Percentiles rank a stretch among this genome's conserved stretches.
phyloP scores from a whole-genome alignment of 176 grass and related monocot species.

The Musa itinerans region DNA sequence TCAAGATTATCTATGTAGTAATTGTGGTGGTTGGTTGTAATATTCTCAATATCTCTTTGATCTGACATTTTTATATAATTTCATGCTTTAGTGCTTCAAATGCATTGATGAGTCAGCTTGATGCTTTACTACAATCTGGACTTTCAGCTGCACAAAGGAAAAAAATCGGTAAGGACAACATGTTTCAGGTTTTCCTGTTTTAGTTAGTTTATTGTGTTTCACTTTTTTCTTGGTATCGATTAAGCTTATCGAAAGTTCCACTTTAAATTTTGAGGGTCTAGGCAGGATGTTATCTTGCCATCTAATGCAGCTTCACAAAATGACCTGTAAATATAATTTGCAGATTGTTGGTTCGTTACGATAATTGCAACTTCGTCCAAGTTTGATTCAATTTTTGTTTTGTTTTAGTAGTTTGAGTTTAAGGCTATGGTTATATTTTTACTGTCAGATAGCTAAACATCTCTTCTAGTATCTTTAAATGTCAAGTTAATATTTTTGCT shows the following conservation, averaged over 20 bases:
- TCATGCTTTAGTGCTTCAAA: constrained; percentile 43
- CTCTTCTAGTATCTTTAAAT: not conserved
- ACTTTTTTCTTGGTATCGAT: not conserved
- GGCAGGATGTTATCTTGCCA: not conserved
- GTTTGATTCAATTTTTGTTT: not conserved
- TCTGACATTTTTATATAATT: constrained; percentile 11
- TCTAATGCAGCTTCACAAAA: not conserved
- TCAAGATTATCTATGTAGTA: not conserved
- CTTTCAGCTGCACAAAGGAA: constrained; percentile 57
- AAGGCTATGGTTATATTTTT: not conserved
- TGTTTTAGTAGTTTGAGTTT: not conserved
- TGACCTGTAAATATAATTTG: not conserved
- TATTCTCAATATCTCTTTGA: constrained; percentile 19
- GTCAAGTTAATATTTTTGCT: too few species aligned
- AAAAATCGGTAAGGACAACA: constrained; percentile 59
- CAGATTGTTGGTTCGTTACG: not conserved
- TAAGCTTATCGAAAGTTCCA: not conserved
- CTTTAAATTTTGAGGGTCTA: not conserved
- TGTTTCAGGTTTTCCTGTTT: not conserved
- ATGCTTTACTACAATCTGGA: constrained; percentile 74
- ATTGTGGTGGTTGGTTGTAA: not conserved
- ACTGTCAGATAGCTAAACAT: not conserved
- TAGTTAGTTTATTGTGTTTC: too few species aligned
- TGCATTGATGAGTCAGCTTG: constrained; percentile 45
- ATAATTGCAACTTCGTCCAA: not conserved